A percentile compares a stretch with the other conserved stretches of the same genome.
Evolutionary conservation across 257 asterid genomes (phyloP).

Genomic region (Plantago ovata): DNA sequence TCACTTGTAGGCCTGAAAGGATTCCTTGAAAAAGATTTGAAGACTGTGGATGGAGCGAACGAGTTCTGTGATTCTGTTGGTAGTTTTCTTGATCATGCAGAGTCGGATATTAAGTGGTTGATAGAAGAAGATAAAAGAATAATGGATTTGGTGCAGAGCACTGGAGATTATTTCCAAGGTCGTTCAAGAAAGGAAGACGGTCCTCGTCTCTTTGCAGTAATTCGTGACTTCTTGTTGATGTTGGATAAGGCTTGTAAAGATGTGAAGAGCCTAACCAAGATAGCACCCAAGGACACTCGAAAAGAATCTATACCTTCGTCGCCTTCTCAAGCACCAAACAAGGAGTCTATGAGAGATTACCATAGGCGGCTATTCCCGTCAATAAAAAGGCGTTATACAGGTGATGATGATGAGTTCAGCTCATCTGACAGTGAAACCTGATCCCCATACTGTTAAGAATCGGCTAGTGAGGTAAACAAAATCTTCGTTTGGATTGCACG

Average conservation of each 20-base stretch:
- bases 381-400: conserved; percentile 48
- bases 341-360: conserved; percentile 41
- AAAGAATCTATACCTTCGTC: conserved; percentile 40
- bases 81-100: conserved; percentile 49
- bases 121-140: conserved; percentile 62
- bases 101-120: conserved; percentile 41
- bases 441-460: conserved; percentile 1
- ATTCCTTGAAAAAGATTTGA: conserved; percentile 59
- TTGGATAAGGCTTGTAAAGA: conserved; percentile 68
- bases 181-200: conserved; percentile 68
- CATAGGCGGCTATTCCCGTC: conserved; percentile 61
- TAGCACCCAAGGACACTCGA: conserved; percentile 31
- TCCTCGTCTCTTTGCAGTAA: conserved; percentile 53
- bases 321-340: conserved; percentile 43
- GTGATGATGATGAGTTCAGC: conserved; percentile 49
- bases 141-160: conserved; percentile 63
- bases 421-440: conserved; percentile 60
- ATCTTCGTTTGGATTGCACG: not conserved
- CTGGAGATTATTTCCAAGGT: conserved; percentile 89
- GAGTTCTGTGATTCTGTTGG: conserved; percentile 42
- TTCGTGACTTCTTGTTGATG: conserved; percentile 74
- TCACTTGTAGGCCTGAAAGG: conserved; percentile 37
- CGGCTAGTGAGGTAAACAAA: conserved; percentile 1
- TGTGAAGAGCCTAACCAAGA: conserved; percentile 36
- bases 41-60: conserved; percentile 37